These are phyloP conservation scores for Delphinella strobiligena DNA, from an alignment of 2,329 filamentous ascomycete genomes.

Conservation along the genomic window DNA sequence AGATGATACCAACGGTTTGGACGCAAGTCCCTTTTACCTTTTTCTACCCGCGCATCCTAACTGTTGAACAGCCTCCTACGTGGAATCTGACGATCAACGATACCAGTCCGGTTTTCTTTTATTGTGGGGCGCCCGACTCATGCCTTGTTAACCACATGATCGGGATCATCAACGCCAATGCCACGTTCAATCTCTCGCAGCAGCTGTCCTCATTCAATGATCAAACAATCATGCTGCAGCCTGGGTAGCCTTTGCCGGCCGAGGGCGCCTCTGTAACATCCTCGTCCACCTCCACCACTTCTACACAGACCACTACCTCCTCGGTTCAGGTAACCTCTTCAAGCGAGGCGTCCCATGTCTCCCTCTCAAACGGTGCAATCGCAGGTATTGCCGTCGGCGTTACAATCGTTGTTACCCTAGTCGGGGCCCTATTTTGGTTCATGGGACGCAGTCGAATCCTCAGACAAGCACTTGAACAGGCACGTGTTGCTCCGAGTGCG, in stretches of 20 bases:
- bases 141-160: constrained; percentile 60
- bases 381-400: constrained; percentile 50
- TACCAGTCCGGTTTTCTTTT: constrained; percentile 55
- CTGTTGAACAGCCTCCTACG: constrained; percentile 11
- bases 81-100: constrained; percentile 41
- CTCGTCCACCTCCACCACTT: constrained; percentile 12
- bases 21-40: neutral
- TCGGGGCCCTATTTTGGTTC: constrained; percentile 52
- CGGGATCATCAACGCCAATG: constrained; percentile 56
- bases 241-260: constrained; percentile 27
- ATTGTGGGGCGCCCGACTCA: constrained; percentile 55
- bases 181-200: constrained; percentile 14
- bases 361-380: constrained; percentile 28
- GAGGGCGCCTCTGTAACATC: constrained; percentile 20
- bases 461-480: constrained; percentile 1
- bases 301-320: constrained; percentile 10
- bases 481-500: neutral
- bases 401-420: constrained; percentile 46
- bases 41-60: neutral
- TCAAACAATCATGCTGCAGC: constrained; percentile 22
- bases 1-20: constrained; percentile 3
- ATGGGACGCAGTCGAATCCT: constrained; percentile 36
- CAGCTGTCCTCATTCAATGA: constrained; percentile 13
- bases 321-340: no score
- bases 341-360: no score